Evolutionary conservation across 2,329 filamentous ascomycete genomes (phyloP).

Genomic region (Tolypocladium capitatum): DNA sequence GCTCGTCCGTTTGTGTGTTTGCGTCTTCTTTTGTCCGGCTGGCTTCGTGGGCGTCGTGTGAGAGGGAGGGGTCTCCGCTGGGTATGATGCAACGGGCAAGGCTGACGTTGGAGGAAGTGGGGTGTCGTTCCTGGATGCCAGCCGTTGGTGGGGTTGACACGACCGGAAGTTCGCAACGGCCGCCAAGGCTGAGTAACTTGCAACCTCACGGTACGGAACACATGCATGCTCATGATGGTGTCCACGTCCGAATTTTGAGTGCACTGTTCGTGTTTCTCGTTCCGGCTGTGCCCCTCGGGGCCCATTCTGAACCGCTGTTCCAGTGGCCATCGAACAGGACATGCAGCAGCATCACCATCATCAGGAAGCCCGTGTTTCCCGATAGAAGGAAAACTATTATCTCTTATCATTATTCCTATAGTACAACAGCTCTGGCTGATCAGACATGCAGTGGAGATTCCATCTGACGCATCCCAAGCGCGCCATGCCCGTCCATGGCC

Average conservation of each 20-base stretch:
- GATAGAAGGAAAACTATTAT: background rate
- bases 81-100: background rate
- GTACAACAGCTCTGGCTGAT: constrained; percentile 10
- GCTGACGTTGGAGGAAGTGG: background rate
- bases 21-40: background rate
- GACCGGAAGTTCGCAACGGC: too few relatives aligned
- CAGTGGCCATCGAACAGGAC: background rate
- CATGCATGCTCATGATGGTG: background rate
- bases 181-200: background rate
- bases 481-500: constrained; percentile 5
- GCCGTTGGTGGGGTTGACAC: background rate
- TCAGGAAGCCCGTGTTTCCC: background rate
- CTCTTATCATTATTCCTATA: constrained; percentile 11
- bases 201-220: background rate
- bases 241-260: background rate
- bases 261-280: background rate
- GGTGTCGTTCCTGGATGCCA: background rate
- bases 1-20: background rate
- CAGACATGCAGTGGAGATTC: constrained; percentile 37
- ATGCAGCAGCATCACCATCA: background rate
- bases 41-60: background rate
- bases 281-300: background rate
- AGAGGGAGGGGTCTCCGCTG: background rate
- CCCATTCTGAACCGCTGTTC: background rate
- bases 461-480: background rate